A percentile compares a stretch with the other conserved stretches of the same genome.
Conservation (phyloP, 2,329 filamentous ascomycete species). For the Botrytis sinoallii region DNA sequence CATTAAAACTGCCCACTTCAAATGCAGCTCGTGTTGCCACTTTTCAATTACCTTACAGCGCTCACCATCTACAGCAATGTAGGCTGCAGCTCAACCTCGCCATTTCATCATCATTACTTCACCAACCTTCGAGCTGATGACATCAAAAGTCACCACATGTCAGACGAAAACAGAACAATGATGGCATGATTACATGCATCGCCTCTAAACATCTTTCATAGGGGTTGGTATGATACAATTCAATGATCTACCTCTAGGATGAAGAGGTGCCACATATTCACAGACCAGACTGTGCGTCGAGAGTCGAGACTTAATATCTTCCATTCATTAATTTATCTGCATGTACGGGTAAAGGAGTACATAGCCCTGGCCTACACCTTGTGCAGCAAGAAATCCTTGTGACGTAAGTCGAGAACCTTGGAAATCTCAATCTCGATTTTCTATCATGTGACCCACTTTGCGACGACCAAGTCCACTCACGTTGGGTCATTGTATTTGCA, state of each 20-base stretch:
- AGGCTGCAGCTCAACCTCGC: background rate
- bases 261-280: background rate
- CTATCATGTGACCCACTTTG: constrained; percentile 10
- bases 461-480: constrained; percentile 2
- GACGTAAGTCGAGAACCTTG: constrained; percentile 10
- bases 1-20: background rate
- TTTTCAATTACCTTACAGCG: background rate
- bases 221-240: background rate
- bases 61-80: background rate
- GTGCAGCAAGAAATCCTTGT: background rate
- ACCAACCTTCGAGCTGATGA: background rate
- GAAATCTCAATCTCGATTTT: background rate
- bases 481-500: background rate
- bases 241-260: background rate
- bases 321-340: background rate
- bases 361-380: background rate
- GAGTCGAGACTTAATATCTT: background rate
- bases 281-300: constrained; percentile 3
- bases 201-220: background rate
- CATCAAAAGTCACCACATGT: background rate
- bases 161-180: background rate
- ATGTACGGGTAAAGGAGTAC: background rate
- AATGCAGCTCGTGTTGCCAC: background rate
- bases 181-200: background rate
- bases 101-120: background rate